Evolutionary conservation across 2,329 filamentous ascomycete genomes (phyloP).

Genomic region (Blumeria hordei): DNA sequence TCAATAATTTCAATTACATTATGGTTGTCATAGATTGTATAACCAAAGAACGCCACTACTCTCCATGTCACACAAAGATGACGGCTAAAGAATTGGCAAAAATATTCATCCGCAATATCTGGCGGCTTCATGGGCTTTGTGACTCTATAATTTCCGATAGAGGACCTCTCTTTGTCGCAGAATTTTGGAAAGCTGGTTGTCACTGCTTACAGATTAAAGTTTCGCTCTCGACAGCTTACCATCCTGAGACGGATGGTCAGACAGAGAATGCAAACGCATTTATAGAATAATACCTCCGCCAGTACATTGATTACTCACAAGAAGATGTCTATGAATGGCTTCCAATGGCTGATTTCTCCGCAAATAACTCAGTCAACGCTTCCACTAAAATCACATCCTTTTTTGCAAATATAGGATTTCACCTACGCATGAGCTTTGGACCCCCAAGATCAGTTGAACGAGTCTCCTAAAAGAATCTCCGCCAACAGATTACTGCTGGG

Average conservation of each 20-base stretch:
- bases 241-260: conserved; percentile 6
- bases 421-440: conserved; percentile 2
- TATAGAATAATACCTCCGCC: too few species aligned
- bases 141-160: conserved; percentile 4
- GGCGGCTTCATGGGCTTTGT: conserved; percentile 1
- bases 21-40: not conserved
- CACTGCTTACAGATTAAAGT: not conserved
- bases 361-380: conserved; percentile 3
- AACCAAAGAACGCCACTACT: not conserved
- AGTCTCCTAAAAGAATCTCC: not conserved
- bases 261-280: conserved; percentile 5
- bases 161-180: conserved; percentile 3
- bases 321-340: conserved; percentile 5
- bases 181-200: conserved; percentile 3
- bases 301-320: conserved; percentile 5
- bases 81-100: not conserved
- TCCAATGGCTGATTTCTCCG: conserved; percentile 5
- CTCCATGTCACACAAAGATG: not conserved
- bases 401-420: conserved; percentile 3
- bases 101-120: conserved; percentile 2
- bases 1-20: not conserved
- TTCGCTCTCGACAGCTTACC: conserved; percentile 3
- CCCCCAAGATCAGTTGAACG: not conserved
- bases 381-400: conserved; percentile 4
- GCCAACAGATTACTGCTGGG: not conserved